Evolutionary conservation across 2,329 filamentous ascomycete species (phyloP), one percentile per base, ranked within the genome.

Genomic region (Aspergillus quadrilineatus): DNA sequence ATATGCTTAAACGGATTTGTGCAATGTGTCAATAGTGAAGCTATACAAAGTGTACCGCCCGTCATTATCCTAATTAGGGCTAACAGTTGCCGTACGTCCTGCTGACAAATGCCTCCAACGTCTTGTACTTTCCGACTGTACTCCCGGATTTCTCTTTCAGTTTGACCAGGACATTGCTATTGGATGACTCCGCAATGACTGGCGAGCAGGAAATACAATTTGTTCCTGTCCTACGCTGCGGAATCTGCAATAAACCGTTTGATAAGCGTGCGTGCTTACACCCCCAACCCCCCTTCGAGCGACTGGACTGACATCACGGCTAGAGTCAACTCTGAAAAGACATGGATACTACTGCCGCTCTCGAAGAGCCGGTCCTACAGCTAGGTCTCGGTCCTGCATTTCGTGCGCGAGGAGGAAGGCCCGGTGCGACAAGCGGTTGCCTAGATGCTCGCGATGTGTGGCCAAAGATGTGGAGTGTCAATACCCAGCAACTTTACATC

Each of bases 261-360:
- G 29, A 51, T 26, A 51, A 51, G 39, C 37, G 49, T 51, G 37
- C 22, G 39, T 43, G 15, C 41, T 2, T 6, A 30, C n/a, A 14
- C 17, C 26, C 34, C 5, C n/a, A n/a, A 15, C 12, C 9, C 9
- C n/a, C 14, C 29, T 8, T 10, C 22, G 12, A 14, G 14, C 12
- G 8, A 14, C 34, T 37, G 4, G 36, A 22, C 8, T 50, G 7
- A 47, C 29, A 34, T 9, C 30, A 14, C 34, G 15, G 42, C 7
- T 55, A 78, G 75, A 68, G 45, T 70, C 75, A 7, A 75, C 75
- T 8, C 58, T 77, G 56, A 78, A 76, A 61, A 73, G 76, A 65
- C 75, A 79, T 67, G 71, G 72, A 44, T 79, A 78, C 59, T 78
- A 78, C 42, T 79, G 76, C 60, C 74, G 75, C 17, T 75, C 75